A percentile compares a stretch with the other conserved stretches of the same genome.
Evolutionary conservation across 768 basidiomycete species (phyloP).

Genomic region (Hebeloma cylindrosporum): DNA sequence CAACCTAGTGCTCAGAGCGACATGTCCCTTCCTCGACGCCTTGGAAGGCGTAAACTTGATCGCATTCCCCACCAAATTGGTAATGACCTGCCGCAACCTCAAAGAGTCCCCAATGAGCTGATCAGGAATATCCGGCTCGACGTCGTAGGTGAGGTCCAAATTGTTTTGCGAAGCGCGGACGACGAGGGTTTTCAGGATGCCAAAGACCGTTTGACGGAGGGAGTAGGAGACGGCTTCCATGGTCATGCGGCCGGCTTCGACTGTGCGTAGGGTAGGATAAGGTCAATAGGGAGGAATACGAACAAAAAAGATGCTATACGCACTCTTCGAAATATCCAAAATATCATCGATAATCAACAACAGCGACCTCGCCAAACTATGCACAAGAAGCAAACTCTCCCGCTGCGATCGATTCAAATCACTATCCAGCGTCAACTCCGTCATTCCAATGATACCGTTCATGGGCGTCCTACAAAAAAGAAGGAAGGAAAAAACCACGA

Average conservation of each 20-base stretch:
- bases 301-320: conserved; percentile 31
- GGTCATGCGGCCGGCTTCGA: conserved; percentile 99
- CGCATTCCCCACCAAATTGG: conserved; percentile 92
- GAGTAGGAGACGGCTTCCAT: conserved; percentile 99
- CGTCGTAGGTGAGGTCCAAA: conserved; percentile 93
- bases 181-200: conserved; percentile 96
- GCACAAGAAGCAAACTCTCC: conserved; percentile 93
- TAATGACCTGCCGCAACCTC: conserved; percentile 92
- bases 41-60: conserved; percentile 95
- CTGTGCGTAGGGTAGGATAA: conserved; percentile 43
- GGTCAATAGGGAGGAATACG: conserved; percentile 11
- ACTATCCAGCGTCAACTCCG: conserved; percentile 93
- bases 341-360: conserved; percentile 99
- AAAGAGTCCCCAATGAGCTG: conserved; percentile 96
- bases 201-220: conserved; percentile 94
- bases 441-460: conserved; percentile 99
- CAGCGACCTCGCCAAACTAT: conserved; percentile 89
- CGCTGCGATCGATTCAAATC: conserved; percentile 93
- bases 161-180: conserved; percentile 97
- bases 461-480: conserved; percentile 80
- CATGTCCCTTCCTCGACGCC: conserved; percentile 78
- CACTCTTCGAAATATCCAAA: conserved; percentile 99
- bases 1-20: conserved; percentile 84
- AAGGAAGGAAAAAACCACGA: background rate
- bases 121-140: conserved; percentile 94